Conservation (phyloP, 1,284 basidiomycete species). For the Ceratobasidium sp. region DNA sequence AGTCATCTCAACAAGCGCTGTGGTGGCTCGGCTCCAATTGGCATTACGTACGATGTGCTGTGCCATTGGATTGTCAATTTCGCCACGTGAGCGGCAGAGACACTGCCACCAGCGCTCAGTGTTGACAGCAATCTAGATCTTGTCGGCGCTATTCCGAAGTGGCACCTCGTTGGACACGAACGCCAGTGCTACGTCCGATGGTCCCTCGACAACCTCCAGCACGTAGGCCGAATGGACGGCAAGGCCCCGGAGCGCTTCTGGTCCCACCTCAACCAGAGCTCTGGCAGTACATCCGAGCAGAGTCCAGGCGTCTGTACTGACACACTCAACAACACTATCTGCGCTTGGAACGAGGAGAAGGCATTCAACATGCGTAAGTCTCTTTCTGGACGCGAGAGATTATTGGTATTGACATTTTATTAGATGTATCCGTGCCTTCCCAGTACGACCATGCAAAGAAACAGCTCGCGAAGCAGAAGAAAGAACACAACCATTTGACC, state of each 20-base stretch:
- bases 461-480: not conserved
- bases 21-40: not conserved
- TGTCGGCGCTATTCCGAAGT: no score
- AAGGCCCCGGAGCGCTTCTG: no score
- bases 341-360: not conserved
- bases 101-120: no score
- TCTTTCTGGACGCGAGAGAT: not conserved
- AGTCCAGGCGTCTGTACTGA: not conserved
- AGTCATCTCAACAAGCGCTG: not conserved
- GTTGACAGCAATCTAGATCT: not conserved
- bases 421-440: not conserved
- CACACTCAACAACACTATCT: not conserved
- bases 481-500: not conserved
- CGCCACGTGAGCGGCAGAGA: not conserved
- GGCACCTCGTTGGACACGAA: not conserved
- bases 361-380: not conserved
- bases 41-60: constrained; percentile 7
- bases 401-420: no score
- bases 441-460: not conserved
- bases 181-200: not conserved
- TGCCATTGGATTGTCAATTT: constrained; percentile 17
- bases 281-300: constrained; percentile 31
- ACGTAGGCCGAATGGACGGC: not conserved
- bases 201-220: not conserved
- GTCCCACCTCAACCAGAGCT: constrained; percentile 15